phyloP scores from a whole-genome alignment of 2,329 filamentous ascomycete genomes.

The Chaetomiaceae sp. region DNA sequence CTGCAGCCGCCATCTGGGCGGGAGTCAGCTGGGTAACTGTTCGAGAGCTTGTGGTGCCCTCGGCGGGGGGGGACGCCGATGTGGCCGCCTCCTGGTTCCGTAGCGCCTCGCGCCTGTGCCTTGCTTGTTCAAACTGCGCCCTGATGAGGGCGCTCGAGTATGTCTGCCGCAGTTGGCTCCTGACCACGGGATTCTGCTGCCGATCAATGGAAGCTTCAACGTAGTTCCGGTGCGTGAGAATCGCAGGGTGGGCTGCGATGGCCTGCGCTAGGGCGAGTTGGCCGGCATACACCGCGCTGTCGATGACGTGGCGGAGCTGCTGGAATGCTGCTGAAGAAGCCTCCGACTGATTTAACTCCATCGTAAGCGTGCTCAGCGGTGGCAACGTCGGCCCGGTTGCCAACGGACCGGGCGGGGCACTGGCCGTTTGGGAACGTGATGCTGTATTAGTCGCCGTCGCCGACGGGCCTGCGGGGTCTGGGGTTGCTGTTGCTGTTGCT shows the following conservation, averaged over 20 bases:
- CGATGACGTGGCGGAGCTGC: slow-evolving; percentile 50
- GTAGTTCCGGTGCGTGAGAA: slow-evolving; percentile 45
- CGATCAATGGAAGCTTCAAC: slow-evolving; percentile 50
- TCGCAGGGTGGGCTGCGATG: slow-evolving; percentile 44
- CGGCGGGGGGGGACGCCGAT: neutral
- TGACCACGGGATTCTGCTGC: slow-evolving; percentile 44
- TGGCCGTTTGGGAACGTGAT: slow-evolving; percentile 11
- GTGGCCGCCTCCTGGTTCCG: slow-evolving; percentile 23
- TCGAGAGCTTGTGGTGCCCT: neutral
- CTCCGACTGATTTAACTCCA: slow-evolving; percentile 30
- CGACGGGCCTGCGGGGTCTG: slow-evolving; percentile 1
- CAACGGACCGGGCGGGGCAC: slow-evolving; percentile 13
- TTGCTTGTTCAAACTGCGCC: slow-evolving; percentile 42
- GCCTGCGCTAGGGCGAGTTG: slow-evolving; percentile 43
- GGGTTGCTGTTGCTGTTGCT: neutral
- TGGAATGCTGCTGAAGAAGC: slow-evolving; percentile 30
- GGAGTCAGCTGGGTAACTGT: slow-evolving; percentile 10
- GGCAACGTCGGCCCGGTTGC: slow-evolving; percentile 12
- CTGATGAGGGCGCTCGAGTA: slow-evolving; percentile 45
- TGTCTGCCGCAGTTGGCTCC: slow-evolving; percentile 47
- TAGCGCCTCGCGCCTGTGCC: slow-evolving; percentile 27
- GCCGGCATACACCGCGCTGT: slow-evolving; percentile 49
- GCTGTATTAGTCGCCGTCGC: slow-evolving; percentile 5
- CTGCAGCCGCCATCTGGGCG: slow-evolving; percentile 18
- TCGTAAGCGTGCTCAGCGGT: slow-evolving; percentile 11